Conservation (phyloP, 306 rosid genomes). For the Acmispon strigosus region DNA sequence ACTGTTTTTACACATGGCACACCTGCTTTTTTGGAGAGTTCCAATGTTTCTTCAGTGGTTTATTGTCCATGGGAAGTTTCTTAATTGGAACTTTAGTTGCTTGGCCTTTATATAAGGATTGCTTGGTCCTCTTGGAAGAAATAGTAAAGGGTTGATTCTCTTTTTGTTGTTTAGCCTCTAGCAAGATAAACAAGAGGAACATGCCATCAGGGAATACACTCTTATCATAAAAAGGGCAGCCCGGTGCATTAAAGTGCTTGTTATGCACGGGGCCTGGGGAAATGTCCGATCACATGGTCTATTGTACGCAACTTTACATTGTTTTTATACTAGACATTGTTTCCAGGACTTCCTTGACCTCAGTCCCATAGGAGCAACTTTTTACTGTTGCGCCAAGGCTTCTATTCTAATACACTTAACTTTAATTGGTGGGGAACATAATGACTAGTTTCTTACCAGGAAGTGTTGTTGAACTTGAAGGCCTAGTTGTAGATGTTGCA, state of each 20-base stretch:
- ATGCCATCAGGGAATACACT: not conserved
- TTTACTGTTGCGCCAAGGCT: too few species aligned
- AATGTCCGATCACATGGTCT: too few species aligned
- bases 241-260: too few species aligned
- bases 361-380: too few species aligned
- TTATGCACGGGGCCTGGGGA: too few species aligned
- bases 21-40: constrained; percentile 52
- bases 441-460: constrained; percentile 35
- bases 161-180: constrained; percentile 60
- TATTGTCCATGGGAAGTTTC: constrained; percentile 35
- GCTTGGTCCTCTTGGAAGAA: constrained; percentile 36
- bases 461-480: constrained; percentile 4
- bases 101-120: constrained; percentile 26
- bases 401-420: not conserved
- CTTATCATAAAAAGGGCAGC: too few species aligned
- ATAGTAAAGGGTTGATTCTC: constrained; percentile 44
- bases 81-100: constrained; percentile 30
- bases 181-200: constrained; percentile 11
- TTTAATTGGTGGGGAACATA: not conserved
- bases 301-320: too few species aligned
- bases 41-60: constrained; percentile 39
- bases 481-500: constrained; percentile 7
- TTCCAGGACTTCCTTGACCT: too few species aligned
- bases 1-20: not conserved
- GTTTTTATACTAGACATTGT: too few species aligned